Evolutionary conservation across 2,329 filamentous ascomycete species (phyloP).

Genomic region (Mycosphaerella sp.): DNA sequence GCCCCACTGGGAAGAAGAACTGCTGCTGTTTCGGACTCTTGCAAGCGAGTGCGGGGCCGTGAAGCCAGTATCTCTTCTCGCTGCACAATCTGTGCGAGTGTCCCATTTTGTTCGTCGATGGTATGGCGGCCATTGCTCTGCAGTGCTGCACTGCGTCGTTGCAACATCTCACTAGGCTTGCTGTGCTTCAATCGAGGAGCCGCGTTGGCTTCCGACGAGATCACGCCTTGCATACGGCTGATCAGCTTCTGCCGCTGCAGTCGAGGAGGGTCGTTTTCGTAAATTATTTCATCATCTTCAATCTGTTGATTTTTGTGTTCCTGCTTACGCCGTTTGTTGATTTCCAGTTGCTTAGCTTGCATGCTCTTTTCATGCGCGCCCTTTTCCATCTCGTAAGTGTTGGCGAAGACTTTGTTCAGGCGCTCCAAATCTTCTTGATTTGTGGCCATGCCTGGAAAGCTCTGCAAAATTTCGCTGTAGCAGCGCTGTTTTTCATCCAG

Average conservation of each 20-base stretch:
- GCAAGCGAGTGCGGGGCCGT: not conserved
- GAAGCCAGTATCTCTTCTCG: not conserved
- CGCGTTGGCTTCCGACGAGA: not conserved
- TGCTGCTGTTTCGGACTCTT: not conserved
- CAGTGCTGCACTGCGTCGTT: not conserved
- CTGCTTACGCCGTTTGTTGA: no score
- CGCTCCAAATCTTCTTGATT: not conserved
- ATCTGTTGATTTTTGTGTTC: not conserved
- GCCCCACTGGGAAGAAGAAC: conserved; percentile 2
- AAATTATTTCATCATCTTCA: conserved; percentile 12
- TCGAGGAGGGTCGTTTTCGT: not conserved
- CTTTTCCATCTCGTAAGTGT: not conserved
- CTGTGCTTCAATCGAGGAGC: not conserved
- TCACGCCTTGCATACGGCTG: conserved; percentile 7
- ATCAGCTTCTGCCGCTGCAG: not conserved
- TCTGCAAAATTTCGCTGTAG: not conserved
- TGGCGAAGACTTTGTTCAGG: not conserved
- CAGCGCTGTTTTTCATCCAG: not conserved
- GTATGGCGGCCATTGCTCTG: not conserved
- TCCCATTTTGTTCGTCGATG: not conserved
- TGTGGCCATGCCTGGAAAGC: not conserved
- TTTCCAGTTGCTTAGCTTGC: no score
- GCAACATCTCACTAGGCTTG: not conserved
- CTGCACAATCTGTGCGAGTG: not conserved
- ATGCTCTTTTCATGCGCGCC: no score